Conservation (phyloP, 2,329 filamentous ascomycete genomes). For the Bimuria novae-zelandiae region DNA sequence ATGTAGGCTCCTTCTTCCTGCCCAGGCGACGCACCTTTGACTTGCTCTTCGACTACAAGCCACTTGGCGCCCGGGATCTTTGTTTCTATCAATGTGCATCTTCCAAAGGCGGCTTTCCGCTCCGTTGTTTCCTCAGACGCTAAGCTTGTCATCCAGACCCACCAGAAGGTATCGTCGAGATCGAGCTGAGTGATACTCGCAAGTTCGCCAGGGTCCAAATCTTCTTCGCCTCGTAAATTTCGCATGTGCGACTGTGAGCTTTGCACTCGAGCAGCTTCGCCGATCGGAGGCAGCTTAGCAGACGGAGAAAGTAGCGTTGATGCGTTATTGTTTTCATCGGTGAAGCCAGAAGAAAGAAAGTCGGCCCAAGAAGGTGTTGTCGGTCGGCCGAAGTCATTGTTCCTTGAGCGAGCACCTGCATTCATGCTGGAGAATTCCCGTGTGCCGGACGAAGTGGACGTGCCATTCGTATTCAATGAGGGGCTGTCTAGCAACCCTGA, state of each 20-base stretch:
- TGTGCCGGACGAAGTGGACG: constrained; percentile 22
- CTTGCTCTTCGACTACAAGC: constrained; percentile 95
- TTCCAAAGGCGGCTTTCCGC: constrained; percentile 90
- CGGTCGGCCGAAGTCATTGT: constrained; percentile 72
- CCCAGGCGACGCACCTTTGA: constrained; percentile 87
- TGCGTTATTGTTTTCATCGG: constrained; percentile 72
- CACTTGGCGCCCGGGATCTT: constrained; percentile 79
- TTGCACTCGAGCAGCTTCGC: constrained; percentile 67
- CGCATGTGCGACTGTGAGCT: constrained; percentile 80
- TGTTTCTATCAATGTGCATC: constrained; percentile 91
- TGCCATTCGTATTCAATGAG: constrained; percentile 41
- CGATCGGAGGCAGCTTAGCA: constrained; percentile 89
- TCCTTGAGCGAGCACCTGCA: constrained; percentile 68
- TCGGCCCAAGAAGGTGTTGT: constrained; percentile 98
- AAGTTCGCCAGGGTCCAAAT: constrained; percentile 87
- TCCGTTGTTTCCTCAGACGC: constrained; percentile 84
- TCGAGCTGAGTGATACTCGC: constrained; percentile 87
- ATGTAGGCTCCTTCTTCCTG: constrained; percentile 86
- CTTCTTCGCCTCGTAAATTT: constrained; percentile 69
- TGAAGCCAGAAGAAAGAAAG: constrained; percentile 91
- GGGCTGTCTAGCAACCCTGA: constrained; percentile 74
- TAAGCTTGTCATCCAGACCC: constrained; percentile 98
- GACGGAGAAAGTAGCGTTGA: constrained; percentile 81
- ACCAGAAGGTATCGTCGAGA: constrained; percentile 97
- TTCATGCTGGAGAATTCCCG: constrained; percentile 80